Percentiles rank a stretch among this genome's conserved stretches.
These are phyloP conservation scores for Penicillium glabrum DNA, from an alignment of 2,329 filamentous ascomycete species.

Conservation along the genomic window DNA sequence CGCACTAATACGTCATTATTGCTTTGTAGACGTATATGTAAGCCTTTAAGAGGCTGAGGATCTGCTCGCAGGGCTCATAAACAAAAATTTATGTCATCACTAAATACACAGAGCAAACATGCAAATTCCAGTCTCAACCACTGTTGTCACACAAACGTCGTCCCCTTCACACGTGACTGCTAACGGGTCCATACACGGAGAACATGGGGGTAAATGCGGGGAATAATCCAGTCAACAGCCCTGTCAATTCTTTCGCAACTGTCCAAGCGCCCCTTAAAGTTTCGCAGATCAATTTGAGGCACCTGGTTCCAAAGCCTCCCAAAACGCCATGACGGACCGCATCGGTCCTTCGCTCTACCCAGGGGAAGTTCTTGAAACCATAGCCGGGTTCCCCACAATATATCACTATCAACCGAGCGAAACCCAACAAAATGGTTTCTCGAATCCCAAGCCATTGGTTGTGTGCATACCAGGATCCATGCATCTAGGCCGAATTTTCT, in stretches of 20 bases:
- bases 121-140: neutral
- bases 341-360: neutral
- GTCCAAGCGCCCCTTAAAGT: neutral
- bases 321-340: neutral
- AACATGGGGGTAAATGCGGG: neutral
- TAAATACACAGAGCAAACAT: neutral
- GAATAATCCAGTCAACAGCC: neutral
- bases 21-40: too few relatives aligned
- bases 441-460: slow-evolving; percentile 7
- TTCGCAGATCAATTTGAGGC: neutral
- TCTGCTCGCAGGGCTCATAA: too few relatives aligned
- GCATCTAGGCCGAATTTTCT: slow-evolving; percentile 21
- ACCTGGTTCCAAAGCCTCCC: neutral
- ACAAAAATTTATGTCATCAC: too few relatives aligned
- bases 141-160: neutral
- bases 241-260: neutral
- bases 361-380: slow-evolving; percentile 7
- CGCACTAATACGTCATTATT: too few relatives aligned
- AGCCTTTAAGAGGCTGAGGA: too few relatives aligned
- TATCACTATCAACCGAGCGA: slow-evolving; percentile 9
- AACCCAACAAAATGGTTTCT: neutral
- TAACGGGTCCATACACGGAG: neutral
- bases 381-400: slow-evolving; percentile 12
- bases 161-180: neutral
- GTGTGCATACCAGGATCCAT: slow-evolving; percentile 19